Conservation (phyloP, 2,329 filamentous ascomycete species). For the Myriosclerotinia curreyana region DNA sequence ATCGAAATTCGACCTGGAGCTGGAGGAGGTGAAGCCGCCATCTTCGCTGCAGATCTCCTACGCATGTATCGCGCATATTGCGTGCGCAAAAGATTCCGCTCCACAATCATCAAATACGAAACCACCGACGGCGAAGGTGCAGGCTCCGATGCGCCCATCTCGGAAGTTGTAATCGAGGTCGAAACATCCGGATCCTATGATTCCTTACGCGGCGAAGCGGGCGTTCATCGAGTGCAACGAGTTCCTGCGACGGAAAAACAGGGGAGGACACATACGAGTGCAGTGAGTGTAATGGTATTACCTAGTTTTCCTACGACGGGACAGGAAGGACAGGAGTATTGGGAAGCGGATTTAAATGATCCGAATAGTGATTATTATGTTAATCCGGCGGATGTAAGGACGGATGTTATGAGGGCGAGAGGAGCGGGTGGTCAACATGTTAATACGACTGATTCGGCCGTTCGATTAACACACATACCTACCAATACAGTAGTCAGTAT, state of each 20-base stretch:
- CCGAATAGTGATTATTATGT: slow-evolving; percentile 91
- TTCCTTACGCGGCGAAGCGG: slow-evolving; percentile 78
- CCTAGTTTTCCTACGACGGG: slow-evolving; percentile 69
- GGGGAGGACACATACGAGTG: slow-evolving; percentile 89
- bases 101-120: slow-evolving; percentile 76
- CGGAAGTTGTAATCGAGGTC: slow-evolving; percentile 86
- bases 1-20: slow-evolving; percentile 90
- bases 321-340: slow-evolving; percentile 47
- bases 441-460: slow-evolving; percentile 95
- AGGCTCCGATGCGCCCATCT: slow-evolving; percentile 64
- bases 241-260: slow-evolving; percentile 88
- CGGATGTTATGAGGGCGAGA: slow-evolving; percentile 86
- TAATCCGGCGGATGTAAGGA: slow-evolving; percentile 74
- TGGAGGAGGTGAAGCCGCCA: slow-evolving; percentile 83
- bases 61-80: slow-evolving; percentile 88
- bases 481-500: slow-evolving; percentile 85
- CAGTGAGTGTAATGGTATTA: slow-evolving; percentile 87
- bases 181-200: slow-evolving; percentile 76
- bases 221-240: slow-evolving; percentile 92
- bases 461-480: slow-evolving; percentile 86
- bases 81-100: slow-evolving; percentile 61
- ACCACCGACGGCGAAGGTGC: slow-evolving; percentile 62
- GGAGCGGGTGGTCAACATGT: slow-evolving; percentile 97
- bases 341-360: slow-evolving; percentile 66
- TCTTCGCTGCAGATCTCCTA: slow-evolving; percentile 84